Conservation (phyloP, 768 basidiomycete genomes). For the Boletus huronensis region DNA sequence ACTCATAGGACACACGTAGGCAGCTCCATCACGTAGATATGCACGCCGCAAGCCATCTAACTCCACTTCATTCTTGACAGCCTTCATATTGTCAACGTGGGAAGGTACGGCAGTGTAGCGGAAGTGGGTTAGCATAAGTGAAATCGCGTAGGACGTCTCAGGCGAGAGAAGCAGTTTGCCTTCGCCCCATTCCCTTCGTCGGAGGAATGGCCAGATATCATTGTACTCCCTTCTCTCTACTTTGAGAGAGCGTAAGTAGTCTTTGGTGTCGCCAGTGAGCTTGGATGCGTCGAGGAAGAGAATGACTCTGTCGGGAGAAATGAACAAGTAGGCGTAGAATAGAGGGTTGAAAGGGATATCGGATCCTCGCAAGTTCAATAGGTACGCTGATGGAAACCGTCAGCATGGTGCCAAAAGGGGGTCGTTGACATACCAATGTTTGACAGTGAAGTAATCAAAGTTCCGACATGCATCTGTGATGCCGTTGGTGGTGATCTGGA, state of each 20-base stretch:
- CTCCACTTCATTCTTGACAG: conserved; percentile 86
- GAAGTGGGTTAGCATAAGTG: conserved; percentile 78
- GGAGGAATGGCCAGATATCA: conserved; percentile 75
- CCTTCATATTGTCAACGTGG: conserved; percentile 72
- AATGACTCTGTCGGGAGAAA: conserved; percentile 57
- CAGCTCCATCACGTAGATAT: conserved; percentile 86
- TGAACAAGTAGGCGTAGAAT: conserved; percentile 83
- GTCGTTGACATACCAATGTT: conserved; percentile 54
- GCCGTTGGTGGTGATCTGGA: conserved; percentile 59
- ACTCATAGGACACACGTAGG: conserved; percentile 54
- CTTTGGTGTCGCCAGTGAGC: conserved; percentile 51
- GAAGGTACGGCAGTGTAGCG: conserved; percentile 74
- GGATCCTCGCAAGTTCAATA: conserved; percentile 83
- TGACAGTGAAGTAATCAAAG: conserved; percentile 65
- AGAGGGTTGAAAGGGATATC: conserved; percentile 93
- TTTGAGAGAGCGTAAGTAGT: conserved; percentile 55
- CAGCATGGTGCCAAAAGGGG: not conserved
- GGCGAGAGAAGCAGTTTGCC: conserved; percentile 76
- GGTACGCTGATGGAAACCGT: conserved; percentile 54
- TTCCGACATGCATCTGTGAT: conserved; percentile 61
- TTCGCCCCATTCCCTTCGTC: conserved; percentile 70
- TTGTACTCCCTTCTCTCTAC: conserved; percentile 67
- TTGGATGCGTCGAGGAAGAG: conserved; percentile 76
- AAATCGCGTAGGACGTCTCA: conserved; percentile 78
- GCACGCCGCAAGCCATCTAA: conserved; percentile 79